phyloP scores from a whole-genome alignment of 192 early-diverging fungal genomes.

The Paraglomus brasilianum region DNA sequence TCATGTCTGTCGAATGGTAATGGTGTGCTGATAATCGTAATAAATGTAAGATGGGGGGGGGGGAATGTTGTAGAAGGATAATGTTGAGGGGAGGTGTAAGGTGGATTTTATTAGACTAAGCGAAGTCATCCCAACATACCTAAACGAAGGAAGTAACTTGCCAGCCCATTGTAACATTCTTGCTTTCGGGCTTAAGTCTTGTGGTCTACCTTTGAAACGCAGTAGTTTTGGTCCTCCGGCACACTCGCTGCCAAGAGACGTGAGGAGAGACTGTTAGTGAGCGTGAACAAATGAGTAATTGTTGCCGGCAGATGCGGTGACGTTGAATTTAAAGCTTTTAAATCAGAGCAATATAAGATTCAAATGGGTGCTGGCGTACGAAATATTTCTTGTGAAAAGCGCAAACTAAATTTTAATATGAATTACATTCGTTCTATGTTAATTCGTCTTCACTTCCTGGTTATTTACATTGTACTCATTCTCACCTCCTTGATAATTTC shows the following conservation, averaged over 20 bases:
- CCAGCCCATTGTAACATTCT: conserved; percentile 51
- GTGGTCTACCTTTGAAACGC: conserved; percentile 84
- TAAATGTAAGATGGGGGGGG: conserved; percentile 7
- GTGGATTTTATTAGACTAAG: neutral
- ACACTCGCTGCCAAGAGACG: conserved; percentile 35
- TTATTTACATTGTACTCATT: no score
- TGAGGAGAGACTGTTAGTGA: neutral
- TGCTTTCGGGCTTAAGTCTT: conserved; percentile 72
- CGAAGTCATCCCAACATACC: conserved; percentile 46
- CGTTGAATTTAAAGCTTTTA: neutral
- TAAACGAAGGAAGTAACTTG: conserved; percentile 41
- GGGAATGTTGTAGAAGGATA: neutral
- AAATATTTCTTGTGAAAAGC: no score
- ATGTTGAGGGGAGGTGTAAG: no score
- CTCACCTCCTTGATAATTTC: no score
- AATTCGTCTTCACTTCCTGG: no score
- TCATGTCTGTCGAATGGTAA: conserved; percentile 97
- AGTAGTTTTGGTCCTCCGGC: conserved; percentile 60
- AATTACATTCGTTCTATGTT: neutral
- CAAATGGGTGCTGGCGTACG: neutral
- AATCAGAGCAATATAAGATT: neutral
- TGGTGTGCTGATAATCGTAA: conserved; percentile 57
- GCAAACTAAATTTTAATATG: no score
- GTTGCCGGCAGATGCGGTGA: neutral
- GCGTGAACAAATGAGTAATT: neutral